Base-by-base conservation (phyloP, 1,284 basidiomycete species). In the Earliella scabrosa region DNA sequence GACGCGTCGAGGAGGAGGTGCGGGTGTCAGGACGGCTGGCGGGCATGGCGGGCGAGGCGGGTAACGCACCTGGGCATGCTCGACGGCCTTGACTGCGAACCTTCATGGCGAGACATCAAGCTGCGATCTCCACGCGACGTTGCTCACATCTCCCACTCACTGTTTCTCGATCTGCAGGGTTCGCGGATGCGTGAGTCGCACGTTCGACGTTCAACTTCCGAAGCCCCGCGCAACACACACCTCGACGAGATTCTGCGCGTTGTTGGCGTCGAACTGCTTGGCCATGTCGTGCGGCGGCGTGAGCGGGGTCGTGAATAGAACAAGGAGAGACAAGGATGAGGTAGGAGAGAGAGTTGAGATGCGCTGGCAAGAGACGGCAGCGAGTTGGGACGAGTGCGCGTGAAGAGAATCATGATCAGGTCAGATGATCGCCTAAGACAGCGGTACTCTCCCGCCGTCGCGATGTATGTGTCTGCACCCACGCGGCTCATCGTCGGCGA, bases 61-160 rank as follows among this genome's bases (percentile, higher is more conserved):
- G 26, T 6, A 26, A 57, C 61, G 61, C 56, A 92, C 94, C 81
- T 96, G 93, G 52, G 95, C 92, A 66, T 97, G 94, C 71, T 97
- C 95, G 57, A 98, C 95, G 32, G 95, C 95, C 75, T 92, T 95
- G 51, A 99, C 97, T 24, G 97, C 97, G 70, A 97, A 97, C 73
- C 91, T 63, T 50, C 36, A 32, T 20, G 31, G 21, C 34, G 46
- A 44, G 3, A 26, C 32, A 56, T 31, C 27, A 54, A 32, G 43
- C 45, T 21, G 31, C 31, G 45, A 36, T 16, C 40, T n/a, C 21
- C 21, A 4, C 9, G n/a, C 8, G 24, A 20, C 20, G 16, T 10
- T 35, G 20, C 20, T 11, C 35, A 23, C 24, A 29, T 23, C 35
- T 24, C 13, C 21, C 32, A 82, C 89, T 73, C 69, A 92, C 90